Percentiles rank a stretch among this genome's conserved stretches.
phyloP scores from a whole-genome alignment of 345 rosid species.

The Salix arbutifolia region DNA sequence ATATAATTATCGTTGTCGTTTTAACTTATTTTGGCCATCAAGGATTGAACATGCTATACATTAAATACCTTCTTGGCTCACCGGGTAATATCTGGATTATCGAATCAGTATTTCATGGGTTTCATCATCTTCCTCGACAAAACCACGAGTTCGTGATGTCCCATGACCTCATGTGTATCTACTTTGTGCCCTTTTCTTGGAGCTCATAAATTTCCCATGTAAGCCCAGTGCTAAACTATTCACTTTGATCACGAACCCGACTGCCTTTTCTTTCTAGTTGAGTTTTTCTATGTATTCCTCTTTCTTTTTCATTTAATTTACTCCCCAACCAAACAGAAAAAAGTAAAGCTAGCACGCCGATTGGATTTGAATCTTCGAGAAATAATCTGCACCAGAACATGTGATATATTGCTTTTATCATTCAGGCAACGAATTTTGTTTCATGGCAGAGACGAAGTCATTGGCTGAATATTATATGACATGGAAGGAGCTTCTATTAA shows the following conservation, averaged over 20 bases:
- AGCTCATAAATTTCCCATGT: conserved; percentile 2
- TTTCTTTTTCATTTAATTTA: background rate
- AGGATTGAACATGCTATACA: too few relatives aligned
- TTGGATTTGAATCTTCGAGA: too few relatives aligned
- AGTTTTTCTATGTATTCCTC: background rate
- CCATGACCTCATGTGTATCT: background rate
- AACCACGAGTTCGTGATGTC: background rate
- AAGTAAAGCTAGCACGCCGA: too few relatives aligned
- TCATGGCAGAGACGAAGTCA: too few relatives aligned
- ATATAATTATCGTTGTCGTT: too few relatives aligned
- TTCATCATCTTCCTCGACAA: background rate
- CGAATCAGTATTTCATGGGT: background rate
- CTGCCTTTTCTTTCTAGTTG: background rate
- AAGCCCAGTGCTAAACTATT: background rate
- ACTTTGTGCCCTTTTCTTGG: background rate
- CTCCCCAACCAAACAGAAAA: too few relatives aligned
- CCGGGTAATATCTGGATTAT: background rate
- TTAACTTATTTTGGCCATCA: too few relatives aligned
- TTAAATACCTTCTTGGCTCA: background rate
- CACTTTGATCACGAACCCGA: background rate
- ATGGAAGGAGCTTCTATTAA: background rate
- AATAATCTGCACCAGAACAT: too few relatives aligned
- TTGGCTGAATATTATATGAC: background rate
- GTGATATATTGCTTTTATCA: too few relatives aligned
- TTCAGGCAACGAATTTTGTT: too few relatives aligned